phyloP scores from a whole-genome alignment of 768 basidiomycete species.

The Rhodotorula kratochvilovae region DNA sequence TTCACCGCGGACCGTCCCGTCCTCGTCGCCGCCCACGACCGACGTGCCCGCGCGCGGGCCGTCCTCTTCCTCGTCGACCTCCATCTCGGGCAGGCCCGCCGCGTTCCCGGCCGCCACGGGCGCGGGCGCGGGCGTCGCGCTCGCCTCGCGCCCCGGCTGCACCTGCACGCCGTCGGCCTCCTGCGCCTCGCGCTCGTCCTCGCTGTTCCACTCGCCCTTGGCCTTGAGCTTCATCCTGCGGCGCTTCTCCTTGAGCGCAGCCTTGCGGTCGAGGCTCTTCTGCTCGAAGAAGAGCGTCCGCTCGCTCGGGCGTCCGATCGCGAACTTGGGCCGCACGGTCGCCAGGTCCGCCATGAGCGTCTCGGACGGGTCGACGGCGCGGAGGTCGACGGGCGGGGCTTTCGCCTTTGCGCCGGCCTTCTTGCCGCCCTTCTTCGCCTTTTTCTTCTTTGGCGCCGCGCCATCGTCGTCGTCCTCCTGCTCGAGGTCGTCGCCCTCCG shows the following conservation, averaged over 20 bases:
- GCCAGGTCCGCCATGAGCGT: conserved; percentile 36
- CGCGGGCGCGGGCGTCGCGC: background rate
- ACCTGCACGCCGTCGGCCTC: background rate
- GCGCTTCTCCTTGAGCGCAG: conserved; percentile 18
- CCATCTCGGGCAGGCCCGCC: background rate
- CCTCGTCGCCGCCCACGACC: background rate
- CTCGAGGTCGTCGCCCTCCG: background rate
- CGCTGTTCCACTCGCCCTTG: background rate
- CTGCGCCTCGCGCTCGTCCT: background rate
- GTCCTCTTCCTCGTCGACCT: conserved; percentile 8
- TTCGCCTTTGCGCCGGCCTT: background rate
- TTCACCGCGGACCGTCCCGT: no score
- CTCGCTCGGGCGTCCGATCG: conserved; percentile 17
- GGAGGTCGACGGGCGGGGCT: background rate
- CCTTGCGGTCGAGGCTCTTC: conserved; percentile 5
- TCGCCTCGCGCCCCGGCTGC: background rate
- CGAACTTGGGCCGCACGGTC: background rate
- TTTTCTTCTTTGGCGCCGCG: background rate
- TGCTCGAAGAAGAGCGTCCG: conserved; percentile 24
- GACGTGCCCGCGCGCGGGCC: background rate
- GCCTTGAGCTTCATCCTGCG: conserved; percentile 15
- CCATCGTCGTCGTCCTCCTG: background rate
- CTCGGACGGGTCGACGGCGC: conserved; percentile 15
- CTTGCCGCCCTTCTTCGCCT: background rate
- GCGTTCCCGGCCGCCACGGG: background rate